Percentiles rank a stretch among this genome's conserved stretches.
Conservation (phyloP, 148 eudicot species). For the Persicaria maculosa region DNA sequence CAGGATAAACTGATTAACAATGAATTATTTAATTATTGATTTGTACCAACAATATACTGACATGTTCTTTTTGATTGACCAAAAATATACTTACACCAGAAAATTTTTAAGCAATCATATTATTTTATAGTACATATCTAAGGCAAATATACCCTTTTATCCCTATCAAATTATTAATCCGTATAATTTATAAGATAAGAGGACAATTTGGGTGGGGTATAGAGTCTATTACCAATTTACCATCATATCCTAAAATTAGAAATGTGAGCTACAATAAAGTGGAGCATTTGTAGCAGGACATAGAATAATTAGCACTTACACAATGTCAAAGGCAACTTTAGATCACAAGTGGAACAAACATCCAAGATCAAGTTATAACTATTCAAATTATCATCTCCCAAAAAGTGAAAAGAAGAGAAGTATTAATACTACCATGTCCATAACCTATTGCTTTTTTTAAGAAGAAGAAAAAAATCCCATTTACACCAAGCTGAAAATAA, state of each 20-base stretch:
- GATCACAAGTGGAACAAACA: neutral
- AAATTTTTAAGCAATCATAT: neutral
- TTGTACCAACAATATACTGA: neutral
- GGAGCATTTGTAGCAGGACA: neutral
- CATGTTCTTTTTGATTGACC: neutral
- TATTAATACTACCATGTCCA: neutral
- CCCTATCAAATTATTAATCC: neutral
- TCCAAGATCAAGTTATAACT: neutral
- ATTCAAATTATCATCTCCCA: neutral
- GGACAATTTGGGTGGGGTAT: neutral
- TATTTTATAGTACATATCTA: neutral
- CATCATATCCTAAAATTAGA: neutral
- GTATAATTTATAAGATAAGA: neutral
- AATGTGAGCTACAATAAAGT: neutral
- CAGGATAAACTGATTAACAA: neutral
- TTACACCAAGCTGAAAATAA: neutral
- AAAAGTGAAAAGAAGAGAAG: neutral
- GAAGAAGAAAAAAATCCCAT: neutral
- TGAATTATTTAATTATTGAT: neutral
- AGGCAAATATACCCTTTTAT: neutral
- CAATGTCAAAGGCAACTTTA: neutral
- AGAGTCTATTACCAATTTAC: neutral
- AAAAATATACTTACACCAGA: neutral
- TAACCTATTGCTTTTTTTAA: neutral
- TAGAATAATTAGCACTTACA: neutral